These are phyloP conservation scores for Deinandra increscens DNA, from an alignment of 129 eudicot genomes.

Conservation along the genomic window DNA sequence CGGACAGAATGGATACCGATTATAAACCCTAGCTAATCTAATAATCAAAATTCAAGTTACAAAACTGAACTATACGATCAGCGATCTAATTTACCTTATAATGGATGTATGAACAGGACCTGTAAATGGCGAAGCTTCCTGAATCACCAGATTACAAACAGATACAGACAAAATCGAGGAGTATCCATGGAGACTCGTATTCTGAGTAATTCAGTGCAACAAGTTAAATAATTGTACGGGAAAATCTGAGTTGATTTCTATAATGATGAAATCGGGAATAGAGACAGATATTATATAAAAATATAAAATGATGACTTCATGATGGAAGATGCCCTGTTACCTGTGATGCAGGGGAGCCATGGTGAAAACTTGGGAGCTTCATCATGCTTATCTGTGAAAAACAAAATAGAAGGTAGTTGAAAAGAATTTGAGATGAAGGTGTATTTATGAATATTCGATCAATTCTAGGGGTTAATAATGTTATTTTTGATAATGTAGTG, in stretches of 20 bases:
- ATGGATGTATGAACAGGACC: conserved; percentile 6
- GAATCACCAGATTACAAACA: conserved; percentile 18
- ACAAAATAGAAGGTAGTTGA: conserved; percentile 5
- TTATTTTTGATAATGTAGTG: too few relatives aligned
- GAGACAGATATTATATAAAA: background rate
- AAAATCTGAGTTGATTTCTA: conserved; percentile 11
- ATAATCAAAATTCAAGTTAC: background rate
- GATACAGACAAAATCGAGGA: background rate
- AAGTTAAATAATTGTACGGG: conserved; percentile 16
- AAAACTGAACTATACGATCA: background rate
- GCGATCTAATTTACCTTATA: background rate
- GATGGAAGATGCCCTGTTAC: background rate
- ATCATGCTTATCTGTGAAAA: background rate
- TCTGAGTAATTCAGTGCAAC: conserved; percentile 10
- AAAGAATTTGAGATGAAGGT: too few relatives aligned
- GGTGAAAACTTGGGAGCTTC: background rate
- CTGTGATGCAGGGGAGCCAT: background rate
- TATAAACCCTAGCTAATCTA: conserved; percentile 20
- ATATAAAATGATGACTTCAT: background rate
- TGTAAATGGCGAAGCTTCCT: conserved; percentile 19
- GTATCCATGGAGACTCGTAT: background rate
- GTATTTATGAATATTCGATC: too few relatives aligned
- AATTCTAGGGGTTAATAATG: background rate
- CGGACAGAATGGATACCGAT: background rate
- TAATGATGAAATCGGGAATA: conserved; percentile 22